A percentile compares a stretch with the other conserved stretches of the same genome.
phyloP scores from a whole-genome alignment of 2,329 filamentous ascomycete species.

The Penicillium palitans region DNA sequence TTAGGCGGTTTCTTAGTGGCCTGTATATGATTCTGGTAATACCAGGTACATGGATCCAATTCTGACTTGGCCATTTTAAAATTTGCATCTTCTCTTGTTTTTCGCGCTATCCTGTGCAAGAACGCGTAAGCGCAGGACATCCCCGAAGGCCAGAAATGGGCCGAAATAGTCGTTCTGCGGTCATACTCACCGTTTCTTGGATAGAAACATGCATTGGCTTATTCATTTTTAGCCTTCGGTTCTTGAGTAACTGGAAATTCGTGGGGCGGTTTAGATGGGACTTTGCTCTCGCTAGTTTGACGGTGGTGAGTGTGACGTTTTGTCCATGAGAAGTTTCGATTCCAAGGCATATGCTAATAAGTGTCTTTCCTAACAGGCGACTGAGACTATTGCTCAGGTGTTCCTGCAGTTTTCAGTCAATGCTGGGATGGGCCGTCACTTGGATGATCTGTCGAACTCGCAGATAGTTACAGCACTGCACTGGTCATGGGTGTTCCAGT shows the following conservation, averaged over 20 bases:
- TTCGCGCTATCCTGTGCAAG: not conserved
- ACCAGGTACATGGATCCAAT: not conserved
- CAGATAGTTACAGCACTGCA: slow-evolving; percentile 16
- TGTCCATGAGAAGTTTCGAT: not conserved
- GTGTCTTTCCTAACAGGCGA: not conserved
- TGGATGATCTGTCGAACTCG: slow-evolving; percentile 2
- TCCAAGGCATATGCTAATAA: not conserved
- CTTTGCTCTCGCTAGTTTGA: slow-evolving; percentile 16
- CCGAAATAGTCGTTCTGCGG: not conserved
- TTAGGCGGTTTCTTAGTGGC: not conserved
- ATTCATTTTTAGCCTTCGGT: slow-evolving; percentile 17
- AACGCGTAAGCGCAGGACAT: too few relatives aligned
- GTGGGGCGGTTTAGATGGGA: slow-evolving; percentile 22
- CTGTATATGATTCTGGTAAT: not conserved
- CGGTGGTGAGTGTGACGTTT: slow-evolving; percentile 14
- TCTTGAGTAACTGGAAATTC: slow-evolving; percentile 21
- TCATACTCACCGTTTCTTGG: slow-evolving; percentile 20
- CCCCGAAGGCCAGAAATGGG: slow-evolving; percentile 4
- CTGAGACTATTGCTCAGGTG: slow-evolving; percentile 9
- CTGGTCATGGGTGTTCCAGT: slow-evolving; percentile 26
- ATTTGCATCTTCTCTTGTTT: not conserved
- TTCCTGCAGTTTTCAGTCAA: slow-evolving; percentile 21
- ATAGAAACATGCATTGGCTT: slow-evolving; percentile 19
- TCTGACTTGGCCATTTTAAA: not conserved
- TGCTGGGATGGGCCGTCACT: slow-evolving; percentile 23